A percentile compares a stretch with the other conserved stretches of the same genome.
Evolutionary conservation across 192 early-diverging fungal species (phyloP).

Genomic region (Umbelopsis sp.): DNA sequence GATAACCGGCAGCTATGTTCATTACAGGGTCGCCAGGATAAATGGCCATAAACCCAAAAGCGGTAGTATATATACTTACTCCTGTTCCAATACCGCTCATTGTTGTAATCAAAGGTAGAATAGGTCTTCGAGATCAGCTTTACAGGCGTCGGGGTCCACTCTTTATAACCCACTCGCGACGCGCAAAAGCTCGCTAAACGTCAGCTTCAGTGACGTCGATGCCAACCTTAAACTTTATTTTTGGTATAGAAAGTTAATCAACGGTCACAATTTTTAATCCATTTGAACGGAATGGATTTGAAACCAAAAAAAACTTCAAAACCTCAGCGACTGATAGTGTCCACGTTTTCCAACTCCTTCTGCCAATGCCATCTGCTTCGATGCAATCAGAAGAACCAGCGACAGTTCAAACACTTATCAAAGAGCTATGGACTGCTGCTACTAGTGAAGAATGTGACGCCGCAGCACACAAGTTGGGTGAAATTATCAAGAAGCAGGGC

Average conservation of each 20-base stretch:
- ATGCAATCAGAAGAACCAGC: conserved; percentile 9
- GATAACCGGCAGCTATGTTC: not conserved
- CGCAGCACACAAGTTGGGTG: conserved; percentile 49
- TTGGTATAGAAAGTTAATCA: not conserved
- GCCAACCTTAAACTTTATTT: not conserved
- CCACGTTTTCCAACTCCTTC: not conserved
- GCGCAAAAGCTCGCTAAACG: conserved; percentile 13
- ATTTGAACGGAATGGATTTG: not conserved
- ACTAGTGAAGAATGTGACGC: conserved; percentile 54
- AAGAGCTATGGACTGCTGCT: conserved; percentile 47
- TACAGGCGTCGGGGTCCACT: conserved; percentile 8
- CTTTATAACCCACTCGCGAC: conserved; percentile 6
- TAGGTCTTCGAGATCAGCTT: conserved; percentile 6
- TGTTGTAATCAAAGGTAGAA: conserved; percentile 19
- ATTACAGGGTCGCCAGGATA: not conserved
- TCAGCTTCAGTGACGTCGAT: conserved; percentile 9
- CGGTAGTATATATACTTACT: conserved; percentile 49
- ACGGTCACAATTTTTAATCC: conserved; percentile 1
- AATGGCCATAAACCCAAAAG: not conserved
- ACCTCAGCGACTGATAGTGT: not conserved
- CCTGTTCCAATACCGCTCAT: conserved; percentile 95
- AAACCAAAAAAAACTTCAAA: conserved; percentile 15
- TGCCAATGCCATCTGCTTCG: not conserved
- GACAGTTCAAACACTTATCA: conserved; percentile 32
- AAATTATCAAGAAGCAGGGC: conserved; percentile 50